These are phyloP conservation scores for Amylocystis lapponica DNA, from an alignment of 768 basidiomycete genomes.

Conservation along the genomic window DNA sequence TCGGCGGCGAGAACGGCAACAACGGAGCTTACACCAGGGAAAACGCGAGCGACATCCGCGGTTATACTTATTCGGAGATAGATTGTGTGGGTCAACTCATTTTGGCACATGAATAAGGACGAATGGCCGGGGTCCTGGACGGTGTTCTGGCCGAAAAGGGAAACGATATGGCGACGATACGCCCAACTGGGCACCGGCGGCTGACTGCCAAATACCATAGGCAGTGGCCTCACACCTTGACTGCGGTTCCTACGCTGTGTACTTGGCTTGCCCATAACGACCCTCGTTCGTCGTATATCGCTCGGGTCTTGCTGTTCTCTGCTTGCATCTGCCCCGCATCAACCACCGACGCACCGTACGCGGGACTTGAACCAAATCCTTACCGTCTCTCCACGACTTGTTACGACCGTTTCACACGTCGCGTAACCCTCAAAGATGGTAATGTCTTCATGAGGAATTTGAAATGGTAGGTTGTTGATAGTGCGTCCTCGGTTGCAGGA, in stretches of 20 bases:
- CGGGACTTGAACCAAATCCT: neutral
- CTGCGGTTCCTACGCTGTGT: neutral
- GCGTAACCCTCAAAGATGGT: neutral
- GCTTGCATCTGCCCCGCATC: neutral
- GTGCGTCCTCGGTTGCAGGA: constrained; percentile 38
- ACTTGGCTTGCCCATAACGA: neutral
- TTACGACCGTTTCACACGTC: neutral
- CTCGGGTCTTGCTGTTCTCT: neutral
- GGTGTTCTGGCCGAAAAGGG: no score
- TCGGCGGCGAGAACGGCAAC: no score
- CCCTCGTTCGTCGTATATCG: neutral
- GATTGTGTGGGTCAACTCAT: no score
- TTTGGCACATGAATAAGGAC: no score
- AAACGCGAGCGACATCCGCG: no score
- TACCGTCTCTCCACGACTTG: constrained; percentile 1
- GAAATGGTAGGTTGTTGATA: neutral
- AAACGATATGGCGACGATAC: constrained; percentile 4
- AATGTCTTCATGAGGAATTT: no score
- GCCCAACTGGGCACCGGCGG: constrained; percentile 5
- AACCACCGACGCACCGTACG: neutral
- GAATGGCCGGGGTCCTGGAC: neutral
- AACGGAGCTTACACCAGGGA: no score
- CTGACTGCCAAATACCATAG: constrained; percentile 2
- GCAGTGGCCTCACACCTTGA: neutral
- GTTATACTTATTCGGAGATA: no score